Percentiles rank a stretch among this genome's conserved stretches.
Conservation (phyloP, 169 alveolate genomes). For the Gregarina niphandrodes region DNA sequence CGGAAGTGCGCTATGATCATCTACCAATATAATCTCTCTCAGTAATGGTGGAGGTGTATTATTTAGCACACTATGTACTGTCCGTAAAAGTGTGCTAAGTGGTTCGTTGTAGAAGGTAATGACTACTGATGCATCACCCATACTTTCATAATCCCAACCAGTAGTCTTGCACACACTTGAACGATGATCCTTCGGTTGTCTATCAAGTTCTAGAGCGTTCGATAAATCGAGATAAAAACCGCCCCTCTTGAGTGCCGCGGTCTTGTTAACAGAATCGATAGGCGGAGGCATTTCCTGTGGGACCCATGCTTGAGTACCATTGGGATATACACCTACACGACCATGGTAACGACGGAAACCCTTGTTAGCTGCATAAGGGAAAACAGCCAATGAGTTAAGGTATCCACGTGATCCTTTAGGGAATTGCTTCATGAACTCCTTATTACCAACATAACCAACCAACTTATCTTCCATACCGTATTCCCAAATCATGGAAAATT, state of each 20-base stretch:
- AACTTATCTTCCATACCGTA: too few relatives aligned
- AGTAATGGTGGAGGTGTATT: slow-evolving; percentile 16
- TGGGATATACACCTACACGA: neutral
- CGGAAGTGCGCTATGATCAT: slow-evolving; percentile 11
- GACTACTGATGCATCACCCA: slow-evolving; percentile 12
- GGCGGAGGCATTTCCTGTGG: slow-evolving; percentile 3
- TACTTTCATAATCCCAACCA: slow-evolving; percentile 2
- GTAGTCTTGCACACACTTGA: slow-evolving; percentile 12
- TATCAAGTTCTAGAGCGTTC: slow-evolving; percentile 2
- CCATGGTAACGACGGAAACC: slow-evolving; percentile 10
- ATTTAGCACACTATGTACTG: slow-evolving; percentile 12
- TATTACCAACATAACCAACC: too few relatives aligned
- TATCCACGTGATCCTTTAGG: too few relatives aligned
- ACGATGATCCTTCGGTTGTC: slow-evolving; percentile 4
- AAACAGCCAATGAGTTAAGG: too few relatives aligned
- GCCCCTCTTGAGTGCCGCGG: neutral
- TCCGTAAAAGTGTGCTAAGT: slow-evolving; percentile 18
- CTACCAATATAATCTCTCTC: slow-evolving; percentile 10
- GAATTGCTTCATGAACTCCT: too few relatives aligned
- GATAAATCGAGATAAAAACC: slow-evolving; percentile 5
- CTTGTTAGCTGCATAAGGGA: too few relatives aligned
- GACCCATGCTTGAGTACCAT: slow-evolving; percentile 3
- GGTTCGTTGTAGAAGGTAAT: slow-evolving; percentile 26
- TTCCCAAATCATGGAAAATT: too few relatives aligned
- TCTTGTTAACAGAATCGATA: neutral